A percentile compares a stretch with the other conserved stretches of the same genome.
phyloP scores from a whole-genome alignment of 495 filamentous ascomycete genomes.

The Penicillium macrosclerotiorum region DNA sequence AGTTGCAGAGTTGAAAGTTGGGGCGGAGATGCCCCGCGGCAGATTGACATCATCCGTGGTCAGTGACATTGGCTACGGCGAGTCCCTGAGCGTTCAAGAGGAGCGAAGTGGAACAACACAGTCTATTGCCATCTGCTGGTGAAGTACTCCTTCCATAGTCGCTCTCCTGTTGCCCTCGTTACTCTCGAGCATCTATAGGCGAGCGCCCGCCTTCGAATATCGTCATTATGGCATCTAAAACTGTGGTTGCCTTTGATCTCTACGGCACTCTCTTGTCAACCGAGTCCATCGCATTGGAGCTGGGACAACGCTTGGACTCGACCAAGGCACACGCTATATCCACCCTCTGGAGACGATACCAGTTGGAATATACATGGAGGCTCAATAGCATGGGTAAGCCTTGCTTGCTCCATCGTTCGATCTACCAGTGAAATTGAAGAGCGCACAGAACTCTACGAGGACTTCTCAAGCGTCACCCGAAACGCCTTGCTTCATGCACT shows the following conservation, averaged over 20 bases:
- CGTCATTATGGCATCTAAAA: slow-evolving; percentile 18
- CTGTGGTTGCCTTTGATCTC: slow-evolving; percentile 69
- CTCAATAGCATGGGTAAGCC: slow-evolving; percentile 72
- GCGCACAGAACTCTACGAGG: slow-evolving; percentile 53
- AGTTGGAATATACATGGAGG: slow-evolving; percentile 83
- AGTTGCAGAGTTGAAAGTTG: background rate
- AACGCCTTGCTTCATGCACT: slow-evolving; percentile 64
- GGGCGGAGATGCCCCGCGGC: background rate
- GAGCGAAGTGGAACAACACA: too few species aligned
- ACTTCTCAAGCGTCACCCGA: slow-evolving; percentile 64
- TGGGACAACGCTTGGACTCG: slow-evolving; percentile 49
- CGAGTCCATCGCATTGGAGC: slow-evolving; percentile 57
- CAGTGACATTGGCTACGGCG: too few species aligned
- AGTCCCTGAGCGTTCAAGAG: too few species aligned
- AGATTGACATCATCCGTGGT: slow-evolving; percentile 12
- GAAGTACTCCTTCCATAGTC: too few species aligned
- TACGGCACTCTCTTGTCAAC: slow-evolving; percentile 75
- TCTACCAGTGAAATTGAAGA: background rate
- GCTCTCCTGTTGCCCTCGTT: too few species aligned
- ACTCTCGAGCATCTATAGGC: too few species aligned
- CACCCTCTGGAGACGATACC: slow-evolving; percentile 56
- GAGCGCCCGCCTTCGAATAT: too few species aligned
- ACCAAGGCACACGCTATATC: slow-evolving; percentile 57
- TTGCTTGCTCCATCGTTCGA: background rate
- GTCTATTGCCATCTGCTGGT: too few species aligned